phyloP scores from a whole-genome alignment of 768 basidiomycete species.

The Pleurotus cornucopiae region DNA sequence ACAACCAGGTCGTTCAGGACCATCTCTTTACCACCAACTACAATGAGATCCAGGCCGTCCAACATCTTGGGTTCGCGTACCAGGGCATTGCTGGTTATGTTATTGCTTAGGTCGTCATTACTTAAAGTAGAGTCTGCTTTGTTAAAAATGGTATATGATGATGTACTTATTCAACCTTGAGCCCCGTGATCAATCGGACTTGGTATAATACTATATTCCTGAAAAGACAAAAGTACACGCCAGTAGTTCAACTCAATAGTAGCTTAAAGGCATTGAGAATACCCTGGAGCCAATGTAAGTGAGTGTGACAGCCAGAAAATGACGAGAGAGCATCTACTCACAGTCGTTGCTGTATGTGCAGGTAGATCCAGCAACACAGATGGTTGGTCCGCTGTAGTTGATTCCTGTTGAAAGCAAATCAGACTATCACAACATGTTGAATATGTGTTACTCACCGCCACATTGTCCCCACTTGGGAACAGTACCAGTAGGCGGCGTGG shows the following conservation, averaged over 20 bases:
- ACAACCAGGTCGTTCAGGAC: background rate
- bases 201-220: too few relatives aligned
- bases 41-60: background rate
- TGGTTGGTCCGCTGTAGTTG: background rate
- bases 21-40: slow-evolving; percentile 6
- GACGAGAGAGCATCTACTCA: background rate
- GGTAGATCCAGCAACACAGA: background rate
- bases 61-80: background rate
- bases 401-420: background rate
- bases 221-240: too few relatives aligned
- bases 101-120: too few relatives aligned
- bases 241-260: too few relatives aligned
- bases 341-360: slow-evolving; percentile 5
- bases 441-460: background rate
- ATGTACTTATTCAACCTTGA: too few relatives aligned
- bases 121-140: too few relatives aligned
- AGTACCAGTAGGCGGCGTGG: background rate
- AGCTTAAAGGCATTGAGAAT: too few relatives aligned
- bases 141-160: too few relatives aligned
- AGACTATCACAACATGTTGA: background rate
- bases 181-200: too few relatives aligned
- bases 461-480: slow-evolving; percentile 8
- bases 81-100: slow-evolving; percentile 5
- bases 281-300: too few relatives aligned
- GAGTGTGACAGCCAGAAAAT: too few relatives aligned